Conservation (phyloP, 2,329 filamentous ascomycete species). For the Sporothrix mexicana region DNA sequence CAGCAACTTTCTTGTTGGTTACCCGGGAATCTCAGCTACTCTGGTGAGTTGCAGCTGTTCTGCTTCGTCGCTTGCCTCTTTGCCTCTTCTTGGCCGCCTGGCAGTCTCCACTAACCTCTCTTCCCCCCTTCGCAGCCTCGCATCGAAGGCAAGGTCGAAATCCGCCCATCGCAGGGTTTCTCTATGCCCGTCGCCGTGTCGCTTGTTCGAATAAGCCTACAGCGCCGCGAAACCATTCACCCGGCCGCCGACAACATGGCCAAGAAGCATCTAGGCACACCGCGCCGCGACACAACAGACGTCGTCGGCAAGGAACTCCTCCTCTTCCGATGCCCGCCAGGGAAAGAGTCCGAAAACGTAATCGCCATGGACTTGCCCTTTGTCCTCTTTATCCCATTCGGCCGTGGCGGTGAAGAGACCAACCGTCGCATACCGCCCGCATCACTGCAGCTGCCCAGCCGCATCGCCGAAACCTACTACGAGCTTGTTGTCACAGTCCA, state of each 20-base stretch:
- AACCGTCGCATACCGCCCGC: constrained; percentile 90
- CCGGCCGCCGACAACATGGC: constrained; percentile 92
- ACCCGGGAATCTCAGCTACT: constrained; percentile 96
- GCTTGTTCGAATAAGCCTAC: constrained; percentile 90
- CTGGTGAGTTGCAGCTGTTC: constrained; percentile 66
- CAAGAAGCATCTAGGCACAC: constrained; percentile 88
- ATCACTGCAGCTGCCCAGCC: constrained; percentile 84
- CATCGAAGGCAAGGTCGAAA: constrained; percentile 97
- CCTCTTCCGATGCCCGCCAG: constrained; percentile 82
- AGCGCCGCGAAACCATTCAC: constrained; percentile 94
- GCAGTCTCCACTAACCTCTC: background rate
- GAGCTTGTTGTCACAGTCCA: constrained; percentile 96
- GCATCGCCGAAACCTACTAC: constrained; percentile 96
- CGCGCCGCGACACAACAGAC: constrained; percentile 87
- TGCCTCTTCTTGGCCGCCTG: background rate
- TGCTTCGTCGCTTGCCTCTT: too few species aligned
- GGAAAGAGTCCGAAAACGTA: constrained; percentile 84
- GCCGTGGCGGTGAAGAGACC: constrained; percentile 85
- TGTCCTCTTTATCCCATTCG: constrained; percentile 95
- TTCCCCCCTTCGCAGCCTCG: constrained; percentile 69
- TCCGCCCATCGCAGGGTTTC: constrained; percentile 82
- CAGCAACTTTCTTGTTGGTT: constrained; percentile 94
- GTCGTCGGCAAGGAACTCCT: constrained; percentile 96
- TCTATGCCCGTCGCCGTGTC: constrained; percentile 90
- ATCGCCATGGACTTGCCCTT: constrained; percentile 97